phyloP scores from a whole-genome alignment of 805 yeast genomes.

The Kodamaea leandrae region DNA sequence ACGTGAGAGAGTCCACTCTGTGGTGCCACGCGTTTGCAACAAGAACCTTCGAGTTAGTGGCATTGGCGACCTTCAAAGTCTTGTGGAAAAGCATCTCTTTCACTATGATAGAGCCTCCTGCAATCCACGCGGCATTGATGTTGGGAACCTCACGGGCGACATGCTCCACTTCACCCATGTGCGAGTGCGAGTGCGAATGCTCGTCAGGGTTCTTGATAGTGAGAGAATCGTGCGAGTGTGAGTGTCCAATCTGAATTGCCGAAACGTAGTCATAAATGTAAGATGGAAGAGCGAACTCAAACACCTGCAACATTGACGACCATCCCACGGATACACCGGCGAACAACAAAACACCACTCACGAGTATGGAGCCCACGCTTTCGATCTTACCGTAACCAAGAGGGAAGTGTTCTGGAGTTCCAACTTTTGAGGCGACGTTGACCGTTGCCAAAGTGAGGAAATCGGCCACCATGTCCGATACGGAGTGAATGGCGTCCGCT shows the following conservation, averaged over 20 bases:
- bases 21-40: conserved; percentile 99
- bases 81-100: conserved; percentile 87
- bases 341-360: conserved; percentile 73
- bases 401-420: conserved; percentile 66
- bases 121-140: conserved; percentile 95
- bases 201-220: conserved; percentile 12
- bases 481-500: conserved; percentile 94
- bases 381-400: conserved; percentile 92
- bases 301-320: conserved; percentile 67
- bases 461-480: conserved; percentile 87
- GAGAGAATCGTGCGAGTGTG: conserved; percentile 45
- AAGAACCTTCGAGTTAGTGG: conserved; percentile 80
- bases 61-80: conserved; percentile 75
- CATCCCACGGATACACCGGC: conserved; percentile 93
- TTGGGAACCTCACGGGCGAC: conserved; percentile 37
- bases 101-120: conserved; percentile 79
- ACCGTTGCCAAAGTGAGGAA: conserved; percentile 87
- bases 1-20: conserved; percentile 88
- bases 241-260: conserved; percentile 47
- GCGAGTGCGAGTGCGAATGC: conserved; percentile 21
- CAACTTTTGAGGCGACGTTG: conserved; percentile 58
- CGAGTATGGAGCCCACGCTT: conserved; percentile 87
- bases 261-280: conserved; percentile 54
- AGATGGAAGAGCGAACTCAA: conserved; percentile 67
- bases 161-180: neutral